Conservation (phyloP, 1,139 yeast species). For the Suzukiozyma palmioleophila region DNA sequence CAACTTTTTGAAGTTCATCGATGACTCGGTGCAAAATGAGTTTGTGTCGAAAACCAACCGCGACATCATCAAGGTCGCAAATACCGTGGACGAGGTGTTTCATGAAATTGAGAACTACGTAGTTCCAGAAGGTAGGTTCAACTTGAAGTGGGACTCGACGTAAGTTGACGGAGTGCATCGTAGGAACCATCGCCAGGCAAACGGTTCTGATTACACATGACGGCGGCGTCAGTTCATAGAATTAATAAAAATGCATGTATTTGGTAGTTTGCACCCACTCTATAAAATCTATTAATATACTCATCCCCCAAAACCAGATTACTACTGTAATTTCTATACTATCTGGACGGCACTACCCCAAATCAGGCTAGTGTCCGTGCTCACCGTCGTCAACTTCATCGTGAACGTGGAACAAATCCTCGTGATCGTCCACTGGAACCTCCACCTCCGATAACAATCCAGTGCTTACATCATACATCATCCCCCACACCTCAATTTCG, state of each 20-base stretch:
- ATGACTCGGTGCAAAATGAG: constrained; percentile 54
- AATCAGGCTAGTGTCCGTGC: too few species aligned
- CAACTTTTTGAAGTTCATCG: constrained; percentile 56
- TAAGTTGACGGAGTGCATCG: constrained; percentile 8
- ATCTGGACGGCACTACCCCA: constrained; percentile 13
- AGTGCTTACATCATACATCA: constrained; percentile 79
- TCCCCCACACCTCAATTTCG: constrained; percentile 84
- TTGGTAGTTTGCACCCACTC: neutral
- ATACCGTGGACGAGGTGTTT: constrained; percentile 62
- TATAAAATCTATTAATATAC: constrained; percentile 2
- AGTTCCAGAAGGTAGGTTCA: constrained; percentile 73
- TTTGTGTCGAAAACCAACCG: constrained; percentile 69
- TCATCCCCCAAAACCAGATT: neutral
- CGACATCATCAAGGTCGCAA: constrained; percentile 64
- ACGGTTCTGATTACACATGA: too few species aligned
- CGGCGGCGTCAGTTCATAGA: too few species aligned
- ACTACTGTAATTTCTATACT: neutral
- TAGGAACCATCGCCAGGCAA: too few species aligned
- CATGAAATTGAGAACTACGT: constrained; percentile 55
- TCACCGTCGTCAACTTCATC: constrained; percentile 34
- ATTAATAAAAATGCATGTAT: too few species aligned
- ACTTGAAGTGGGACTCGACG: constrained; percentile 61
- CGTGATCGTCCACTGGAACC: constrained; percentile 49
- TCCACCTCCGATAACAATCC: constrained; percentile 62
- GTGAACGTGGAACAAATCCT: constrained; percentile 46